Percentiles rank a stretch among this genome's conserved stretches.
Evolutionary conservation across 805 yeast species (phyloP).

Genomic region (Lipomyces yamanashiensis): DNA sequence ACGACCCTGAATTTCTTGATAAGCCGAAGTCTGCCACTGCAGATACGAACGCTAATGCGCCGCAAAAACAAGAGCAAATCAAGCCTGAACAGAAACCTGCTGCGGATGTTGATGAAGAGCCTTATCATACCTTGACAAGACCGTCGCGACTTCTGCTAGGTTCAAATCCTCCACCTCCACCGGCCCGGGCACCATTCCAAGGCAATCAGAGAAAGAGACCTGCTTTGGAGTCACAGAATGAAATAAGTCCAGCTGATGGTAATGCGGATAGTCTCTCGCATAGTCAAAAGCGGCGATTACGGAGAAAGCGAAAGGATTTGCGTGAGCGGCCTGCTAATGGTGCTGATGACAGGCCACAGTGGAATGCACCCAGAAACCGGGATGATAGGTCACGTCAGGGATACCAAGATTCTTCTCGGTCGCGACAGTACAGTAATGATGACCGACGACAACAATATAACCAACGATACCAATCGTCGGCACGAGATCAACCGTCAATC

Average conservation of each 20-base stretch:
- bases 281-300: slow-evolving; percentile 27
- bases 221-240: neutral
- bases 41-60: neutral
- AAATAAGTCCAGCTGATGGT: neutral
- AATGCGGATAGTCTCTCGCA: slow-evolving; percentile 13
- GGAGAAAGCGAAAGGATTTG: slow-evolving; percentile 19
- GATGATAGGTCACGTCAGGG: slow-evolving; percentile 1
- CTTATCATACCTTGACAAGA: slow-evolving; percentile 31
- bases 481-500: neutral
- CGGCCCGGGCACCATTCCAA: neutral
- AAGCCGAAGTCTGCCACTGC: slow-evolving; percentile 1
- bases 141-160: slow-evolving; percentile 17
- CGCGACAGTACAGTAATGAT: neutral
- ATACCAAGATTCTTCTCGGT: neutral
- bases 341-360: neutral
- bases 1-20: slow-evolving; percentile 2
- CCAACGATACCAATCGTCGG: neutral
- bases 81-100: neutral
- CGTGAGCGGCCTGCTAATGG: slow-evolving; percentile 15
- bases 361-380: neutral
- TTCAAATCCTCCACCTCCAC: neutral
- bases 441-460: neutral
- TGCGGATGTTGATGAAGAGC: slow-evolving; percentile 27
- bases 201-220: neutral
- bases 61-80: neutral